phyloP scores from a whole-genome alignment of 2,329 filamentous ascomycete genomes.

The Colletotrichum agaves region DNA sequence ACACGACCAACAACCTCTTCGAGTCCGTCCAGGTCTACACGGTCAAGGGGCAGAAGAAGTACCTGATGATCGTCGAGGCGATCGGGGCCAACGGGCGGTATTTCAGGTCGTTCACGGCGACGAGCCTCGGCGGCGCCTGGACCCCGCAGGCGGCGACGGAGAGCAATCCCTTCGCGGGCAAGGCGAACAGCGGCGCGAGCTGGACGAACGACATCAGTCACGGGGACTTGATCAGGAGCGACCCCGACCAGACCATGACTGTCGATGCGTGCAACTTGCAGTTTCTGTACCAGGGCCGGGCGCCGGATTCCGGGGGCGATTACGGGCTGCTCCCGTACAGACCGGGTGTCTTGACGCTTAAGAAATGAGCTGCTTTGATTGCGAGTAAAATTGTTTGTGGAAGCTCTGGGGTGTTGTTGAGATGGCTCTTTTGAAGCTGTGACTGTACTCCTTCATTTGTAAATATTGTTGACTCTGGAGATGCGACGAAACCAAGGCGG shows the following conservation, averaged over 20 bases:
- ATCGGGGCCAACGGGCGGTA: slow-evolving; percentile 68
- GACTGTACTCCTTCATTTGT: no score
- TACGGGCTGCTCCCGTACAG: slow-evolving; percentile 65
- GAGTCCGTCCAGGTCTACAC: slow-evolving; percentile 76
- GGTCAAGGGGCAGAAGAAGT: slow-evolving; percentile 62
- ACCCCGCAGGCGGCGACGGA: slow-evolving; percentile 66
- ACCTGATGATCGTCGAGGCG: slow-evolving; percentile 76
- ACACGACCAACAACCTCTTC: slow-evolving; percentile 67
- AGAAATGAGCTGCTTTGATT: neutral
- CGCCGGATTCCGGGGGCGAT: slow-evolving; percentile 53
- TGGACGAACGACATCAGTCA: slow-evolving; percentile 77
- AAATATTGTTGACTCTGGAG: no score
- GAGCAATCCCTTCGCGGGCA: slow-evolving; percentile 71
- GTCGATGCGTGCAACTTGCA: slow-evolving; percentile 73
- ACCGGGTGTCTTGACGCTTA: slow-evolving; percentile 63
- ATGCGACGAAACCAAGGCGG: neutral
- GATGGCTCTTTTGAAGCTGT: no score
- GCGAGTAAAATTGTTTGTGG: no score
- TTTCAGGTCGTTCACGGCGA: slow-evolving; percentile 74
- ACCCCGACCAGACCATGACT: slow-evolving; percentile 70
- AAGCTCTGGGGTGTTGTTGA: no score
- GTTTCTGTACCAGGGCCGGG: slow-evolving; percentile 70
- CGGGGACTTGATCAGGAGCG: slow-evolving; percentile 68
- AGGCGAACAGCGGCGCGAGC: slow-evolving; percentile 70
- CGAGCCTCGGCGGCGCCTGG: slow-evolving; percentile 66